Base-by-base conservation (phyloP, 1,139 yeast species). In the Torulaspora globosa region DNA sequence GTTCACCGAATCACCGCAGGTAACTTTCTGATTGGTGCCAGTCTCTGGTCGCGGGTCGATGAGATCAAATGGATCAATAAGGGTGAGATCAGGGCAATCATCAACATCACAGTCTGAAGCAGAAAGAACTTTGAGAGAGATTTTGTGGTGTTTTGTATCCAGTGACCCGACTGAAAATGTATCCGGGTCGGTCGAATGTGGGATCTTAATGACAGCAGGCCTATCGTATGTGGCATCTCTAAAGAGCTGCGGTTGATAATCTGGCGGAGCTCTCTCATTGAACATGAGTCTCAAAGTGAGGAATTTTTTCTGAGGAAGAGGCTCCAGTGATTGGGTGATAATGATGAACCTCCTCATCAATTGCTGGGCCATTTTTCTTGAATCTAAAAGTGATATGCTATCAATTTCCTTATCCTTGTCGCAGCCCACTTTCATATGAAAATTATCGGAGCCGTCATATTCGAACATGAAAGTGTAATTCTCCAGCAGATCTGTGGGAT, bases 291-390 rank as follows among this genome's bases (percentile, higher is more conserved):
- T 68, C 67, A 79, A 68, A 0, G 75, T 66, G 30, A 77, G 55
- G 43, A 54, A 71, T 44, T 76, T 70, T 41, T 71, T 64, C 2
- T 63, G 59, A 1, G 82, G 82, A 30, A 78, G 57, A 0, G 77
- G 71, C 18, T 76, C 73, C 28, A 79, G 64, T 0, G 74, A 65
- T 57, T 79, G 83, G 0, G 82, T 76, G n/a, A 74, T 60, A 1
- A 76, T 65, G 23, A 79, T 74, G 43, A 79, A 69, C 47, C 75
- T 64, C 54, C 71, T 70, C 67, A 79, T 70, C 42, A 78, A 54
- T 41, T 70, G 73, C 48, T 73, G 76, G 7, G 73, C 64, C 51
- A 69, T 66, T 46, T 64, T 63, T 50, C 76, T 66, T 7, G 76
- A 69, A 27, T 68, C 63, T 14, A 58, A 50, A 12, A 60, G 52